Base-by-base conservation (phyloP, 1,139 yeast species). In the Lizanozyma gosingica region DNA sequence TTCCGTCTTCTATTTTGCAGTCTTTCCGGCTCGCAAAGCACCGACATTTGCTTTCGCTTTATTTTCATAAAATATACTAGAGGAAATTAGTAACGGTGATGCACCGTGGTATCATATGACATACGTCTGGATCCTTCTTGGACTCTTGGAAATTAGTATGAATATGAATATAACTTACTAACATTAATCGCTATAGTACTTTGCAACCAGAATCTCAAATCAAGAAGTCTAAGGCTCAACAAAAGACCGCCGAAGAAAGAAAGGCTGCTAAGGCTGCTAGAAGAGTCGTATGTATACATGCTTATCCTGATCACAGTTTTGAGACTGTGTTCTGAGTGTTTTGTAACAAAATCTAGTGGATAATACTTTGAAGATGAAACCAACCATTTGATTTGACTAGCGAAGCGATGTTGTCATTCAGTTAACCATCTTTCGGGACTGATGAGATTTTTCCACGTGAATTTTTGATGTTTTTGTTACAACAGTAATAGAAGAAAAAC, bases 371-470 rank as follows among this genome's bases (percentile, higher is more conserved):
- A 80, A 78, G 86, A 80, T 79, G 86, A 78, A 64, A 65, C 67
- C 71, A 71, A 72, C 70, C 65, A 62, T 61, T 67, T 72, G 67
- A 67, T 74, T 77, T 63, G 87, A 79, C 94, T 83, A 83, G 94
- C 86, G 65, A 53, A 58, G 87, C 96, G 59, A 83, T 88, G 96
- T 66, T 82, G 96, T 86, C 90, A 67, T 81, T 79, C 76, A 69
- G 83, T 83, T 82, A 87, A 88, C 97, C 97, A 88, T 88, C 97
- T 88, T 88, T 88, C 97, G 95, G 94, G 96, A 73, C 97, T 88
- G 97, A 88, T 62, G 60, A 65, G 51, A 50, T 43, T 39, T 29
- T 40, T 16, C 17, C 15, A 34, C 4, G 11, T 9, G n/a, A 15
- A 14, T 18, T 35, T 15, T 16, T 33, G 34, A 14, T 36, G 36